Conservation (phyloP, 176 grass and related monocot species). For the Phoenix roebelenii region DNA sequence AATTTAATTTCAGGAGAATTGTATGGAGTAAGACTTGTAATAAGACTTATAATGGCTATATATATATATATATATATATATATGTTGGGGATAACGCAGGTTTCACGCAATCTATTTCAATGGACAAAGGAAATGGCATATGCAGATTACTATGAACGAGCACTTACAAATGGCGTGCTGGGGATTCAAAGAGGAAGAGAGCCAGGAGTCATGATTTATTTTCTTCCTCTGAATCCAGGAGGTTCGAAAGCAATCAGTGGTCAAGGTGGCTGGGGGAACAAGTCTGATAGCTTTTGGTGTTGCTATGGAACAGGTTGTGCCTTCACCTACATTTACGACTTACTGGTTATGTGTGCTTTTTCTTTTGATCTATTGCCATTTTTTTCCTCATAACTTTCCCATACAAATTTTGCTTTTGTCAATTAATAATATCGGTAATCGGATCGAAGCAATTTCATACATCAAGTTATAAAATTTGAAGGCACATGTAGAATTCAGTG, state of each 20-base stretch:
- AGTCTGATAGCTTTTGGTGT: constrained; percentile 72
- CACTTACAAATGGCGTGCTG: constrained; percentile 75
- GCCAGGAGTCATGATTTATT: constrained; percentile 95
- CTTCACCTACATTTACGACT: not conserved
- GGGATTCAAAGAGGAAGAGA: constrained; percentile 85
- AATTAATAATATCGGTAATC: too few relatives aligned
- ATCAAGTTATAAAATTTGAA: too few relatives aligned
- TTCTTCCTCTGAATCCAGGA: constrained; percentile 72
- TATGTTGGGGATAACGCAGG: constrained; percentile 16
- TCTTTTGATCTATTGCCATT: too few relatives aligned
- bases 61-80: too few relatives aligned
- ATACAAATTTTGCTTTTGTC: too few relatives aligned
- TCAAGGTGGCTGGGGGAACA: constrained; percentile 64
- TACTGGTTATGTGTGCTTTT: too few relatives aligned
- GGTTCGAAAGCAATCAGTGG: constrained; percentile 64
- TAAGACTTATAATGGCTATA: too few relatives aligned
- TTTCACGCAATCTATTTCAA: constrained; percentile 77
- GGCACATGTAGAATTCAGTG: too few relatives aligned
- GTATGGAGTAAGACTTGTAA: too few relatives aligned
- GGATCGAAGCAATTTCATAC: too few relatives aligned
- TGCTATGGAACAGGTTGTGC: constrained; percentile 86
- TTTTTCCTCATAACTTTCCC: too few relatives aligned
- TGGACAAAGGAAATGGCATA: constrained; percentile 81
- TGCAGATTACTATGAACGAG: constrained; percentile 77
- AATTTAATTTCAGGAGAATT: too few relatives aligned